Conservation (phyloP, 1,284 basidiomycete species). For the Apiotrichum porosum region DNA sequence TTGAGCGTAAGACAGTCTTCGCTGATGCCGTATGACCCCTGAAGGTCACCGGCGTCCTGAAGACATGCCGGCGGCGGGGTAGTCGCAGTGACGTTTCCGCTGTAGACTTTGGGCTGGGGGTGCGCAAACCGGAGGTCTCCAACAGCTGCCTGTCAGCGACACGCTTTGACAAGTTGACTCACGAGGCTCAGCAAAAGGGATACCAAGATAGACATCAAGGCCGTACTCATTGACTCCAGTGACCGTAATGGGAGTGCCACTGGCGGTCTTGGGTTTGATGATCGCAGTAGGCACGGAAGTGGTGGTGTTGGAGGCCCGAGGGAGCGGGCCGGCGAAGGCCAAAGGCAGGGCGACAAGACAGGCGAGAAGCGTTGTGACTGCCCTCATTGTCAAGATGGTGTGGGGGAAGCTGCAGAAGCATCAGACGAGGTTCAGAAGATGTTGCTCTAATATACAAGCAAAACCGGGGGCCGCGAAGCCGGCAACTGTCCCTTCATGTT, state of each 20-base stretch:
- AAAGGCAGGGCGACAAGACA: too few species aligned
- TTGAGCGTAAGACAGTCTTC: background rate
- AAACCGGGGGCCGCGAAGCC: too few species aligned
- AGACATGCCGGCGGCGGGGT: constrained; percentile 29
- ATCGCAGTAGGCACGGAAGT: too few species aligned
- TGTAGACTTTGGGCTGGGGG: constrained; percentile 23
- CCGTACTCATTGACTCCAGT: background rate
- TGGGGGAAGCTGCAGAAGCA: too few species aligned
- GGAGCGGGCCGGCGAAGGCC: too few species aligned
- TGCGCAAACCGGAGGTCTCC: constrained; percentile 48
- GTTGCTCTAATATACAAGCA: too few species aligned
- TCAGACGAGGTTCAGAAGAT: too few species aligned
- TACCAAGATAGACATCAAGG: background rate
- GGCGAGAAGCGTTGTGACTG: too few species aligned
- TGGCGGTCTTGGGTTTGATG: too few species aligned
- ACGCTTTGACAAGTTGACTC: background rate
- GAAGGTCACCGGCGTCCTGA: constrained; percentile 21
- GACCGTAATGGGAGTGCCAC: background rate
- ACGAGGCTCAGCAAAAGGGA: constrained; percentile 3
- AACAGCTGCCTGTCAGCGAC: constrained; percentile 48
- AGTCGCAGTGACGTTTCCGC: constrained; percentile 28
- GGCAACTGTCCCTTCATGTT: too few species aligned
- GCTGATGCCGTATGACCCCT: background rate
- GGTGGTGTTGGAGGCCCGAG: too few species aligned
- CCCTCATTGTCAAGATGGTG: too few species aligned